Percentiles rank a stretch among this genome's conserved stretches.
These are phyloP conservation scores for Aspergillus sp. DNA, from an alignment of 2,329 filamentous ascomycete species.

Conservation along the genomic window DNA sequence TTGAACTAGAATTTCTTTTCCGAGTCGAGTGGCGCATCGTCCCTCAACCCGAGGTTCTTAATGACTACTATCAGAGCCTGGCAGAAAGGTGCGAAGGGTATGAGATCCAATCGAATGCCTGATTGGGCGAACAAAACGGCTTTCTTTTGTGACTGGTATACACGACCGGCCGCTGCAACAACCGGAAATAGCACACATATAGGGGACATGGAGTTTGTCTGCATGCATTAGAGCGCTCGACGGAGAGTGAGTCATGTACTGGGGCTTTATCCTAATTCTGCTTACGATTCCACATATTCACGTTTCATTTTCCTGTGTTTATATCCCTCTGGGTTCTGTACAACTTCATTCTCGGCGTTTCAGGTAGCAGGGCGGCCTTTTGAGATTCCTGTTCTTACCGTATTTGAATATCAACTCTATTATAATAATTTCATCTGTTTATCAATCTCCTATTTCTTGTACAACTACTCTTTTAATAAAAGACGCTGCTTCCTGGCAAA, in stretches of 20 bases:
- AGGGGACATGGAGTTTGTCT: conserved; percentile 19
- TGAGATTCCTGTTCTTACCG: background rate
- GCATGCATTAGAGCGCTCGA: conserved; percentile 14
- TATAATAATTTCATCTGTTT: background rate
- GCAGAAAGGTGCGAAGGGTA: conserved; percentile 68
- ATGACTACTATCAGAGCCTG: conserved; percentile 88
- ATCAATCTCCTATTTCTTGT: background rate
- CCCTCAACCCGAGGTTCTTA: conserved; percentile 87
- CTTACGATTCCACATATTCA: background rate
- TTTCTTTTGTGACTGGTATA: background rate
- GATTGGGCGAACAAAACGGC: background rate
- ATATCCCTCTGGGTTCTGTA: conserved; percentile 15
- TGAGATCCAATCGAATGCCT: conserved; percentile 46
- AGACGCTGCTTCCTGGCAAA: too few species aligned
- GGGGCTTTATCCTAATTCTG: conserved; percentile 3
- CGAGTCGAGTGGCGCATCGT: conserved; percentile 96
- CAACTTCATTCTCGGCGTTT: conserved; percentile 9
- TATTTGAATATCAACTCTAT: background rate
- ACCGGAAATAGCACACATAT: conserved; percentile 18
- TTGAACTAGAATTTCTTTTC: conserved; percentile 92
- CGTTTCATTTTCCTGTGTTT: conserved; percentile 1
- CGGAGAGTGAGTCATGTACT: background rate
- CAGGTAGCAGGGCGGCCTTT: conserved; percentile 6
- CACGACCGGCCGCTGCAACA: background rate
- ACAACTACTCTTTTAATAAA: background rate